These are phyloP conservation scores for Aquilaria agallochum DNA, from an alignment of 441 rosid genomes.

Conservation along the genomic window DNA sequence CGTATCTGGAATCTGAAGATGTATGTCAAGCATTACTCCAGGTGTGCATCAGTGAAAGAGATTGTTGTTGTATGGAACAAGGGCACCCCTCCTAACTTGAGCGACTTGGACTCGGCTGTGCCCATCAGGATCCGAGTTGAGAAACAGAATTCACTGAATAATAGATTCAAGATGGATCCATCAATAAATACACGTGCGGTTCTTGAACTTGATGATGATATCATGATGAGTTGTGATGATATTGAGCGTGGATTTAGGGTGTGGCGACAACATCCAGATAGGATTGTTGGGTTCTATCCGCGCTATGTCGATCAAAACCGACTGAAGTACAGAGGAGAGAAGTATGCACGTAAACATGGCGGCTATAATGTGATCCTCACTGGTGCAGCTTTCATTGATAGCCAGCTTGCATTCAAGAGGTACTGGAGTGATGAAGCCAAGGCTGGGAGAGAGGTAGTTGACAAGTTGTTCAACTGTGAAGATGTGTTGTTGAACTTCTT, in stretches of 20 bases:
- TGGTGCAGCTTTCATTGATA: constrained; percentile 90
- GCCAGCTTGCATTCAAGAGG: constrained; percentile 48
- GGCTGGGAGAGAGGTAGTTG: constrained; percentile 69
- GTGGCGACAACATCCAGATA: constrained; percentile 86
- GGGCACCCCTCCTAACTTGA: constrained; percentile 62
- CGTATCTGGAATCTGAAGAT: constrained; percentile 98
- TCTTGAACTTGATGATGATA: constrained; percentile 96
- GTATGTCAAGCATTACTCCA: constrained; percentile 89
- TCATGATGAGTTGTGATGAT: constrained; percentile 86
- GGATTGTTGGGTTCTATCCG: constrained; percentile 89
- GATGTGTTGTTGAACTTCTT: constrained; percentile 78
- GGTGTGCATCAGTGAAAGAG: constrained; percentile 89
- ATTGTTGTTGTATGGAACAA: constrained; percentile 96
- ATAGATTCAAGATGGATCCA: constrained; percentile 76
- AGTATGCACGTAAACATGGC: constrained; percentile 60
- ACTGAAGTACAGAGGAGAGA: constrained; percentile 72
- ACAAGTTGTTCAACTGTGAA: constrained; percentile 76
- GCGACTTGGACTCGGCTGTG: constrained; percentile 75
- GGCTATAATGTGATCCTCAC: constrained; percentile 96
- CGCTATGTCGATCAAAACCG: constrained; percentile 50
- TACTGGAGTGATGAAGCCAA: constrained; percentile 62
- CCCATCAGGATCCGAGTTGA: constrained; percentile 82
- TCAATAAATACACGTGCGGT: constrained; percentile 69
- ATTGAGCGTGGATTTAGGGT: constrained; percentile 82
- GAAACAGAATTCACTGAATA: constrained; percentile 68